Evolutionary conservation across 2,329 filamentous ascomycete species (phyloP), one percentile per base, ranked within the genome.

Genomic region (Penicillium crustosum): DNA sequence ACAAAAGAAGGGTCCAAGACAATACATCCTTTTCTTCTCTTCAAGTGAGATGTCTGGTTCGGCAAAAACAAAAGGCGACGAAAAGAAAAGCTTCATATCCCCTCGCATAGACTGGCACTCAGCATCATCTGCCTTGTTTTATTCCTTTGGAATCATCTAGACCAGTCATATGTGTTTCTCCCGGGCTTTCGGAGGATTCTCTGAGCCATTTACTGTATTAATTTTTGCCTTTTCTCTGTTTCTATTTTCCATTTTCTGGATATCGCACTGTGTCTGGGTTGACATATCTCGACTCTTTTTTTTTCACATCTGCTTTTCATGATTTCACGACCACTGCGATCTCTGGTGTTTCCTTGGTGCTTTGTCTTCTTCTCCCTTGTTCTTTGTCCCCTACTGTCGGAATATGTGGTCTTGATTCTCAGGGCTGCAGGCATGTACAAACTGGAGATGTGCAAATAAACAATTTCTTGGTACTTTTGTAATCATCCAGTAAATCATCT

Each of bases 391-490:
- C 43, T 54, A 51, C 41, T 53, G 51, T 48, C 33, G 51, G 42
- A 48, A 39, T 31, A 53, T 21, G 42, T 48, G 51, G 25, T 53
- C 23, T 33, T 51, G 53, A 13, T 21, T 35, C n/a, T 17, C 29
- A 44, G 19, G 43, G 21, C 41, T 50, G 27, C 38, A 44, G 50
- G 31, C 51, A 55, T 65, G 61, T 66, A 61, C 53, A 66, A 61
- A 63, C 51, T 55, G 58, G 60, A 59, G 54, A 61, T 62, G 19
- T 61, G 62, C 60, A 64, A 64, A 65, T 64, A 61, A 61, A 56
- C 38, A 38, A 39, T 27, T 55, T 25, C 29, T 55, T 55, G 36
- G 29, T 15, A 42, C 29, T 31, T 8, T 10, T 10, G 2, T 39
- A 12, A 25, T 27, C 12, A 8, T 19, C n/a, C 6, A 6, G 23